Evolutionary conservation across 2,329 filamentous ascomycete species (phyloP).

Genomic region (Colletotrichum gigasporum): DNA sequence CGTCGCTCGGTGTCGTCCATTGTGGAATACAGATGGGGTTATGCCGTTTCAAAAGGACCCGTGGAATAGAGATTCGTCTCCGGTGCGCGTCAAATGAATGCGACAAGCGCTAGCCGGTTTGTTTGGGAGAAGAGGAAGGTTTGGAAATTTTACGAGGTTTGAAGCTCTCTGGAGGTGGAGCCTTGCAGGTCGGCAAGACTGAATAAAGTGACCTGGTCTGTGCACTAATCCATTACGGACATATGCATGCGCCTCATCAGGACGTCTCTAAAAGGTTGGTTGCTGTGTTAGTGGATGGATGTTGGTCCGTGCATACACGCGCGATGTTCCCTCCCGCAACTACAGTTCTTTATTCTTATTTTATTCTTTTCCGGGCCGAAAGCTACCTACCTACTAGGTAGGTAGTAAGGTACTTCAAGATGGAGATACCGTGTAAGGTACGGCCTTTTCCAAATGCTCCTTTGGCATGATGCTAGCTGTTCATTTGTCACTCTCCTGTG

Average conservation of each 20-base stretch:
- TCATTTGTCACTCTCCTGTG: no score
- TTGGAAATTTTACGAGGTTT: constrained; percentile 27
- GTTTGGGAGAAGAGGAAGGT: neutral
- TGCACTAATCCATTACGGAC: constrained; percentile 5
- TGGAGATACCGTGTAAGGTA: no score
- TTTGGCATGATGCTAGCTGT: no score
- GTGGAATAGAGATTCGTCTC: neutral
- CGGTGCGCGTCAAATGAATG: constrained; percentile 4
- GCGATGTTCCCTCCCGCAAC: no score
- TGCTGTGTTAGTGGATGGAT: no score
- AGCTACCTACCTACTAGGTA: no score
- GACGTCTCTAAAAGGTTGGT: neutral
- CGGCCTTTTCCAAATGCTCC: no score
- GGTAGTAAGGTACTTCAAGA: no score
- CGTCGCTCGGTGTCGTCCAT: constrained; percentile 83
- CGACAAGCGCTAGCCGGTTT: neutral
- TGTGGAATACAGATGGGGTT: neutral
- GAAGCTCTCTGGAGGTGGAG: constrained; percentile 29
- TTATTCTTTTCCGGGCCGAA: no score
- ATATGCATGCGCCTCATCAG: constrained; percentile 8
- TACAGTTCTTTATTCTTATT: no score
- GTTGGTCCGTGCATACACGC: no score
- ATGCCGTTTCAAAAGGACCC: neutral
- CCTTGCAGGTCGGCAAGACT: constrained; percentile 11
- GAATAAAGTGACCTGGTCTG: constrained; percentile 17